These are phyloP conservation scores for Ligustrum vulgare DNA, from an alignment of 257 asterid genomes.

Conservation along the genomic window DNA sequence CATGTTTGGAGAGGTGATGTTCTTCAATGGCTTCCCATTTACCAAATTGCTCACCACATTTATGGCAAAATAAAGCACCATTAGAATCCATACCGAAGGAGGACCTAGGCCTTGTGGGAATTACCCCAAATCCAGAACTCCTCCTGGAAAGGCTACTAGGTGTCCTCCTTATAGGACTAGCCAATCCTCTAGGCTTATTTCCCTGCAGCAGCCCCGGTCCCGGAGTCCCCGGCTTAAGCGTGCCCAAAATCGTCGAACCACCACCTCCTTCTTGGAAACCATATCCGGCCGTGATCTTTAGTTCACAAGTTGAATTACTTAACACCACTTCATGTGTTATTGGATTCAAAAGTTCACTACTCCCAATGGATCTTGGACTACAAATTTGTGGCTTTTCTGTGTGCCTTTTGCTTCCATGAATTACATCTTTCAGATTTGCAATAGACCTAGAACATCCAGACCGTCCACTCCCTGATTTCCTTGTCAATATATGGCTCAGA, in stretches of 20 bases:
- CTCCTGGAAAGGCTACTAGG: conserved; percentile 55
- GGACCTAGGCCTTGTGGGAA: conserved; percentile 44
- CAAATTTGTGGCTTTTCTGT: conserved; percentile 65
- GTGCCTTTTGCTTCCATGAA: conserved; percentile 91
- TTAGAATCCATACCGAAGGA: conserved; percentile 49
- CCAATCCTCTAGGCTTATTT: conserved; percentile 35
- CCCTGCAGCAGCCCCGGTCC: conserved; percentile 45
- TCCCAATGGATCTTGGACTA: conserved; percentile 87
- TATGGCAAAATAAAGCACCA: conserved; percentile 64
- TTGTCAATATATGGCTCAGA: conserved; percentile 48
- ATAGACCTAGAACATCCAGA: conserved; percentile 92
- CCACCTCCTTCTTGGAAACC: conserved; percentile 37
- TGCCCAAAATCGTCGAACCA: conserved; percentile 48
- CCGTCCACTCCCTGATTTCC: conserved; percentile 39
- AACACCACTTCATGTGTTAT: conserved; percentile 77
- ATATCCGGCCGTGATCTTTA: conserved; percentile 48
- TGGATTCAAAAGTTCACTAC: conserved; percentile 80
- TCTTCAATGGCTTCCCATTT: conserved; percentile 77
- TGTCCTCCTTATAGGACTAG: conserved; percentile 61
- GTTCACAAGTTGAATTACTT: conserved; percentile 66
- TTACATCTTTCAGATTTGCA: conserved; percentile 82
- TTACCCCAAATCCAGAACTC: conserved; percentile 48
- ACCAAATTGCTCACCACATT: conserved; percentile 70
- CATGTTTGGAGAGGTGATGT: conserved; percentile 88
- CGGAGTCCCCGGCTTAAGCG: conserved; percentile 72